Evolutionary conservation across 2,329 filamentous ascomycete species (phyloP), one percentile per base, ranked within the genome.

Genomic region (Nakataea oryzae): DNA sequence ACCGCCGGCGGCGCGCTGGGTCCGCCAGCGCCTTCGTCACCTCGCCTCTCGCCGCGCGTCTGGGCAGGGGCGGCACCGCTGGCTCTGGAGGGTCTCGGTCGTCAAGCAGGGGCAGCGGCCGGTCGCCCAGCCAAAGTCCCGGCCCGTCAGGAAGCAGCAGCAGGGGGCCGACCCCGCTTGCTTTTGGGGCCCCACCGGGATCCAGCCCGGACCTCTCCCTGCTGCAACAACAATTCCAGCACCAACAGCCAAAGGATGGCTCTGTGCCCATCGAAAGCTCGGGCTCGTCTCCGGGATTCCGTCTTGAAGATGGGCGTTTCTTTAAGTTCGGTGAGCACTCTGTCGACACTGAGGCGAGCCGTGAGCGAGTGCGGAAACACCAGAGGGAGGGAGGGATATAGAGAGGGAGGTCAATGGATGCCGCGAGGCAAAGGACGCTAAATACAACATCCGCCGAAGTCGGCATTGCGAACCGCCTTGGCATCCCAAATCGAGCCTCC

Each of bases 181-280:
- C 17, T 13, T 61, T 41, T 30, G 30, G 41, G 28, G 57, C 61
- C 14, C 57, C 47, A 50, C 26, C 34, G 24, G 56, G 56, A 21
- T 29, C 47, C 24, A 62, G 61, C 28, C 61, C 61, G 27, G 61
- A 62, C 8, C 30, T 62, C 12, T 57, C n/a, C 54, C 47, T n/a
- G 47, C 54, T 21, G 14, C 57, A 32, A 54, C 55, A 17, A 34
- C 29, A n/a, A n/a, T n/a, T 26, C 28, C 54, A 57, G 6, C 54
- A 57, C 27, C 54, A 28, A 3, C n/a, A 57, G 12, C n/a, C 27
- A 32, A 30, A 59, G 58, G 30, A 47, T 27, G 57, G 26, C 9
- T 55, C 54, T 3, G 68, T 70, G 64, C 66, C 65, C 11, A 68
- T 71, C 67, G 64, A 59, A 12, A 63, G 65, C 30, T 64, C 62